A percentile compares a stretch with the other conserved stretches of the same genome.
Evolutionary conservation across 345 rosid genomes (phyloP).

Genomic region (Erucastrum elatum): DNA sequence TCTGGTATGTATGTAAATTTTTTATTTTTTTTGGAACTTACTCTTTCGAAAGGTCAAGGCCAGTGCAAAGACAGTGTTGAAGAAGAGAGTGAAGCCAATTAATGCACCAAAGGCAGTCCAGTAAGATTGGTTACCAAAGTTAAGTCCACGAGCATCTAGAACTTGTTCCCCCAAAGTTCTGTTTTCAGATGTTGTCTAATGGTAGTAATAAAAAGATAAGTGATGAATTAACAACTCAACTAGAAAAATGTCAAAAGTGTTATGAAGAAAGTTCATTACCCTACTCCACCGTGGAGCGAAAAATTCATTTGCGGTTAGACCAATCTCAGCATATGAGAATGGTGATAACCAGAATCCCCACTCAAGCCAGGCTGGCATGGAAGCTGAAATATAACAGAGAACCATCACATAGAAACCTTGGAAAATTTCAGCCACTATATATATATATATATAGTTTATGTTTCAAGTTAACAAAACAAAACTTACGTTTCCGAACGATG

Average conservation of each 20-base stretch:
- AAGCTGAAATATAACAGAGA: slow-evolving; percentile 37
- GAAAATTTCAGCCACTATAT: too few species aligned
- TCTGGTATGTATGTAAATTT: background rate
- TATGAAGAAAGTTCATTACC: slow-evolving; percentile 25
- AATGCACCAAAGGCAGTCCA: slow-evolving; percentile 55
- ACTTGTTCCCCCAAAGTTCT: slow-evolving; percentile 44
- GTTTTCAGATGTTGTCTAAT: slow-evolving; percentile 37
- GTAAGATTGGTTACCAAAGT: slow-evolving; percentile 49
- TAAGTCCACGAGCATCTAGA: slow-evolving; percentile 58
- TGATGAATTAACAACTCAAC: background rate
- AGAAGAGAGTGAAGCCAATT: slow-evolving; percentile 56
- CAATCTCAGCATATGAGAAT: slow-evolving; percentile 60
- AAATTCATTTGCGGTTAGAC: slow-evolving; percentile 61
- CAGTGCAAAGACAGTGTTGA: slow-evolving; percentile 53
- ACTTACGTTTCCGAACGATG: slow-evolving; percentile 49
- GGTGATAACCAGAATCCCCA: slow-evolving; percentile 83
- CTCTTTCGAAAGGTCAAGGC: slow-evolving; percentile 56
- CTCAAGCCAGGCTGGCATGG: slow-evolving; percentile 53
- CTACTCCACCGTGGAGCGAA: slow-evolving; percentile 63
- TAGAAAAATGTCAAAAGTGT: background rate
- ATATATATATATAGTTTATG: background rate
- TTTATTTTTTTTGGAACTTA: slow-evolving; percentile 34
- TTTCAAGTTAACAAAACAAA: background rate
- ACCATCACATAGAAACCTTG: slow-evolving; percentile 42
- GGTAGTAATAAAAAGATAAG: background rate